phyloP scores from a whole-genome alignment of 2,329 filamentous ascomycete species.

The Emericellopsis cladophorae region DNA sequence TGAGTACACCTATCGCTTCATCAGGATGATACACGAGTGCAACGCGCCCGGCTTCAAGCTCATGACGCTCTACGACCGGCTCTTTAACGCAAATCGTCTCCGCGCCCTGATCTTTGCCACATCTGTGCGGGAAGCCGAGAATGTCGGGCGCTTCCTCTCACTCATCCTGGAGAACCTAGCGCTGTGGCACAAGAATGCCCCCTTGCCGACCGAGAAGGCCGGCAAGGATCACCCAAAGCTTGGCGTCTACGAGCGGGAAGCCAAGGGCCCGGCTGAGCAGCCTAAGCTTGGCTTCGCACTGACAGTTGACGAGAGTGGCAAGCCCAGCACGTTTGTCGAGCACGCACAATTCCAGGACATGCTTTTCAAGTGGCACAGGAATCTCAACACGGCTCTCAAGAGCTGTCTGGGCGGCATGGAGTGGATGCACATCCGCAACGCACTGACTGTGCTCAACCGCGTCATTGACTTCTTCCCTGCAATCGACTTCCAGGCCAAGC shows the following conservation, averaged over 20 bases:
- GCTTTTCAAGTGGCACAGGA: constrained; percentile 82
- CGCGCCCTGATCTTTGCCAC: constrained; percentile 77
- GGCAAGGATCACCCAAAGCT: constrained; percentile 36
- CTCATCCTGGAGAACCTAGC: constrained; percentile 69
- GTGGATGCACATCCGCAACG: constrained; percentile 97
- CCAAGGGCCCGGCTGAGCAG: constrained; percentile 33
- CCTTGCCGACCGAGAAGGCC: constrained; percentile 26
- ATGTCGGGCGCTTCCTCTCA: constrained; percentile 83
- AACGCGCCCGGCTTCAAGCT: constrained; percentile 80
- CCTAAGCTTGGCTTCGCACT: constrained; percentile 68
- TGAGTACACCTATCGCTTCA: constrained; percentile 75
- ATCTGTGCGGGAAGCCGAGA: constrained; percentile 82
- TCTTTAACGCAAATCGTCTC: constrained; percentile 75
- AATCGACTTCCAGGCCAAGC: constrained; percentile 74
- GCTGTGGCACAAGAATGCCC: constrained; percentile 70
- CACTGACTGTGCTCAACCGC: constrained; percentile 76
- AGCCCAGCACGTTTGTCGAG: constrained; percentile 59
- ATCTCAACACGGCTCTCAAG: constrained; percentile 68
- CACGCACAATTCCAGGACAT: constrained; percentile 79
- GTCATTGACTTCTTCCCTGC: constrained; percentile 75
- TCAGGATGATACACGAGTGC: constrained; percentile 76
- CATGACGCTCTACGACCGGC: constrained; percentile 66
- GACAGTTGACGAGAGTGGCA: constrained; percentile 51
- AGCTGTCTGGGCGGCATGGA: constrained; percentile 70
- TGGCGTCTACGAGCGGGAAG: constrained; percentile 76